A percentile compares a stretch with the other conserved stretches of the same genome.
Conservation (phyloP, 2,329 filamentous ascomycete genomes). For the Aspergillus chevalieri region DNA sequence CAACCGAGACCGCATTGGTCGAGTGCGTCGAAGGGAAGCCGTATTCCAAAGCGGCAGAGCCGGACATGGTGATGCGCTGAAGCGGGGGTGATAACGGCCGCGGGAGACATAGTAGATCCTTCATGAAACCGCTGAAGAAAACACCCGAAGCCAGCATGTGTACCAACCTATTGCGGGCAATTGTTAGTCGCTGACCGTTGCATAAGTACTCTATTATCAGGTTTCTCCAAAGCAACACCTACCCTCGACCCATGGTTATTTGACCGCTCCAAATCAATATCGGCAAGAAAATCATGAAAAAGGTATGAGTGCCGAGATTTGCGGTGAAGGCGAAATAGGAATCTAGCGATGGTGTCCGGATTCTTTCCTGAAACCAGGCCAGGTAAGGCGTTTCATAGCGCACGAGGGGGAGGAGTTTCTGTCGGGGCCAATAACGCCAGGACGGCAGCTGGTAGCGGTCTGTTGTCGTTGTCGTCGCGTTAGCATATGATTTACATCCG, state of each 20-base stretch:
- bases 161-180: slow-evolving; percentile 39
- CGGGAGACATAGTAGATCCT: slow-evolving; percentile 88
- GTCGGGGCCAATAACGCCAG: slow-evolving; percentile 85
- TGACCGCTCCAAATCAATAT: slow-evolving; percentile 97
- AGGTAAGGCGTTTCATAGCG: slow-evolving; percentile 95
- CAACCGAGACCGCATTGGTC: slow-evolving; percentile 92
- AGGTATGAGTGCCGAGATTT: slow-evolving; percentile 94
- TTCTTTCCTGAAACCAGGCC: slow-evolving; percentile 71
- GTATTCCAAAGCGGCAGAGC: slow-evolving; percentile 89
- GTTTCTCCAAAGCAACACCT: slow-evolving; percentile 34
- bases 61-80: slow-evolving; percentile 94
- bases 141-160: slow-evolving; percentile 73
- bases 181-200: slow-evolving; percentile 7
- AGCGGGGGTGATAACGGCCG: slow-evolving; percentile 87
- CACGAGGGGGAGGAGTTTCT: slow-evolving; percentile 75
- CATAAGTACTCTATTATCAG: background rate
- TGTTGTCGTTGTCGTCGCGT: slow-evolving; percentile 33
- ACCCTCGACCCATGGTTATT: slow-evolving; percentile 79
- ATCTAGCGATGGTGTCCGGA: slow-evolving; percentile 80
- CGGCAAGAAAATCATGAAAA: slow-evolving; percentile 94
- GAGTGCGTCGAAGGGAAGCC: slow-evolving; percentile 97
- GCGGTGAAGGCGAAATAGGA: slow-evolving; percentile 96
- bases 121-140: slow-evolving; percentile 86
- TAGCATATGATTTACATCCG: slow-evolving; percentile 1
- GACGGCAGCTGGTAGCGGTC: slow-evolving; percentile 74